Evolutionary conservation across 2,329 filamentous ascomycete species (phyloP).

Genomic region (Aspergillus texensis): DNA sequence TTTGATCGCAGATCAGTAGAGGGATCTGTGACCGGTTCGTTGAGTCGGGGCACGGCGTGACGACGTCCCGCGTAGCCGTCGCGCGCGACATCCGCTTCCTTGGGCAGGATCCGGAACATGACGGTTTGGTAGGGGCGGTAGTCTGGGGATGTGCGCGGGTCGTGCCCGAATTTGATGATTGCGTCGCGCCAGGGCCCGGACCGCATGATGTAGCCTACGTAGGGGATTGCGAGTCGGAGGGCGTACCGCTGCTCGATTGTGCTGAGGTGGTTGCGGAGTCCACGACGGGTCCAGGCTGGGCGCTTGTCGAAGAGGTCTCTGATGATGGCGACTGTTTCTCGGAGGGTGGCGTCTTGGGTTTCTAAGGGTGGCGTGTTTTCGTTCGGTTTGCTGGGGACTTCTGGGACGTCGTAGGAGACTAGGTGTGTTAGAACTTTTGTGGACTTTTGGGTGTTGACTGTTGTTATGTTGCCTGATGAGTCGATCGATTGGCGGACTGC

Average conservation of each 20-base stretch:
- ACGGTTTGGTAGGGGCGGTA: constrained; percentile 87
- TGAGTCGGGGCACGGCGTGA: constrained; percentile 29
- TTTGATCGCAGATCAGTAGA: constrained; percentile 11
- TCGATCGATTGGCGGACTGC: constrained; percentile 67
- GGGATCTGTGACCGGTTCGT: constrained; percentile 13
- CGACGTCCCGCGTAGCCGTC: constrained; percentile 34
- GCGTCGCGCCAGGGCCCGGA: constrained; percentile 91
- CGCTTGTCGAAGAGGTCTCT: constrained; percentile 68
- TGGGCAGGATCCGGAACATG: constrained; percentile 71
- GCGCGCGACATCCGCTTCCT: constrained; percentile 35
- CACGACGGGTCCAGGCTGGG: constrained; percentile 84
- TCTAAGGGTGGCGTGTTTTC: constrained; percentile 56
- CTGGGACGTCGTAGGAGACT: constrained; percentile 62
- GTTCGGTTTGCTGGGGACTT: constrained; percentile 63
- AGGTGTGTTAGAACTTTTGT: constrained; percentile 63
- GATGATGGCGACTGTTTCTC: constrained; percentile 66
- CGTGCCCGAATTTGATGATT: constrained; percentile 80
- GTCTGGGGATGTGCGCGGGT: constrained; percentile 75
- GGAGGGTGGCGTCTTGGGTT: constrained; percentile 59
- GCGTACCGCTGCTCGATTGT: constrained; percentile 54
- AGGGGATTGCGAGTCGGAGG: constrained; percentile 76
- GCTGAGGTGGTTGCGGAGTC: constrained; percentile 71
- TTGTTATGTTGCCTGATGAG: constrained; percentile 60
- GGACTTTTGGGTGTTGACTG: constrained; percentile 59
- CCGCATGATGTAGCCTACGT: constrained; percentile 88